phyloP scores from a whole-genome alignment of 169 alveolate species.

The Cytauxzoon felis region DNA sequence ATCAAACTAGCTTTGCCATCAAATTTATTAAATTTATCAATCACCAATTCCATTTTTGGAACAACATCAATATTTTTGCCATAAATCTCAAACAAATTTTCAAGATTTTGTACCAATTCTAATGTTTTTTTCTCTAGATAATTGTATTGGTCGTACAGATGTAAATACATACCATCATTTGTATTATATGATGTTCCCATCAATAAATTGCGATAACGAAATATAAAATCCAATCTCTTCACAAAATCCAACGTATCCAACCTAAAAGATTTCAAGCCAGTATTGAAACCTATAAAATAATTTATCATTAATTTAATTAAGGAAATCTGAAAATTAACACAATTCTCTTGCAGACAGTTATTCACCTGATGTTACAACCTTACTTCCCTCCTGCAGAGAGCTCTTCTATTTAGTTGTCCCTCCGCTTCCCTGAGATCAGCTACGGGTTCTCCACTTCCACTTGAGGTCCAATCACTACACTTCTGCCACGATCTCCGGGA shows the following conservation, averaged over 20 bases:
- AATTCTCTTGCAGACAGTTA: no score
- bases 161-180: background rate
- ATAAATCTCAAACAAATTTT: slow-evolving; percentile 18
- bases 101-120: slow-evolving; percentile 28
- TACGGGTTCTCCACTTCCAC: no score
- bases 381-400: no score
- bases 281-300: background rate
- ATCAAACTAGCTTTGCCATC: slow-evolving; percentile 29
- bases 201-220: slow-evolving; percentile 10
- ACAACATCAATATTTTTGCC: slow-evolving; percentile 39
- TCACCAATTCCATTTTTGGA: slow-evolving; percentile 45
- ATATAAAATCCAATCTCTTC: slow-evolving; percentile 32
- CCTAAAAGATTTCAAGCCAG: background rate
- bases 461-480: no score
- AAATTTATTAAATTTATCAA: slow-evolving; percentile 10
- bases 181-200: slow-evolving; percentile 14
- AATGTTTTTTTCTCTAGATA: slow-evolving; percentile 5
- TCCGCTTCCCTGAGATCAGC: no score
- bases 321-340: no score
- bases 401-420: no score
- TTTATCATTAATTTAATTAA: background rate
- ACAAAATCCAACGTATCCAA: background rate
- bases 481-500: no score
- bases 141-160: background rate
- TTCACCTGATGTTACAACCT: no score